phyloP scores from a whole-genome alignment of 1,284 basidiomycete genomes.

The Moesziomyces globuligerus region DNA sequence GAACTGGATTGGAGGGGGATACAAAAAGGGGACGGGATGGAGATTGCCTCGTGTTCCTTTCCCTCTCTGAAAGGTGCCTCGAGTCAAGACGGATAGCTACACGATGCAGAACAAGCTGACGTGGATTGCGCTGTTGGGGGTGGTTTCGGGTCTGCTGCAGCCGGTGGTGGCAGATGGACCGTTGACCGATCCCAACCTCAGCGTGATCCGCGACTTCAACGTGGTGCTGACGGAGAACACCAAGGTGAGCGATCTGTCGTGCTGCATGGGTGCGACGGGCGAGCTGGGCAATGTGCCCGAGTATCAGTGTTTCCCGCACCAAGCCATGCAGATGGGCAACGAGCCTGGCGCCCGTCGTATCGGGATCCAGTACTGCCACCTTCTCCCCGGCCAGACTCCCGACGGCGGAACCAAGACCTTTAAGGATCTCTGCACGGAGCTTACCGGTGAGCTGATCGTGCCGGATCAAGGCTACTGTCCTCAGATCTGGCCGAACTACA shows the following conservation, averaged over 20 bases:
- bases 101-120: slow-evolving; percentile 14
- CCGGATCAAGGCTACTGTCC: slow-evolving; percentile 24
- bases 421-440: slow-evolving; percentile 5
- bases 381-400: slow-evolving; percentile 6
- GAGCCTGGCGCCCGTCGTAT: slow-evolving; percentile 17
- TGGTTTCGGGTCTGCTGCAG: slow-evolving; percentile 7
- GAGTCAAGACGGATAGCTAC: not conserved
- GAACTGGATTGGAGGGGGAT: not conserved
- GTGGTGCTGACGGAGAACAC: slow-evolving; percentile 38
- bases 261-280: slow-evolving; percentile 20
- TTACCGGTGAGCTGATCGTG: slow-evolving; percentile 1
- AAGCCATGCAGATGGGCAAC: slow-evolving; percentile 2
- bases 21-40: not conserved
- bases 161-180: slow-evolving; percentile 8
- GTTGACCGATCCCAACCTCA: slow-evolving; percentile 21
- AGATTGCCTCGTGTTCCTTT: not conserved
- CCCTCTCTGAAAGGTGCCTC: not conserved
- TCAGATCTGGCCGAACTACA: slow-evolving; percentile 29
- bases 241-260: slow-evolving; percentile 25
- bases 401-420: slow-evolving; percentile 2
- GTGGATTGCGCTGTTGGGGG: slow-evolving; percentile 23
- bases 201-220: slow-evolving; percentile 26
- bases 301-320: slow-evolving; percentile 14
- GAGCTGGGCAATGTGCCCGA: not conserved
- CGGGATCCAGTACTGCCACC: slow-evolving; percentile 27